These are phyloP conservation scores for Clonostachys rhizophaga DNA, from an alignment of 2,329 filamentous ascomycete species.

Conservation along the genomic window DNA sequence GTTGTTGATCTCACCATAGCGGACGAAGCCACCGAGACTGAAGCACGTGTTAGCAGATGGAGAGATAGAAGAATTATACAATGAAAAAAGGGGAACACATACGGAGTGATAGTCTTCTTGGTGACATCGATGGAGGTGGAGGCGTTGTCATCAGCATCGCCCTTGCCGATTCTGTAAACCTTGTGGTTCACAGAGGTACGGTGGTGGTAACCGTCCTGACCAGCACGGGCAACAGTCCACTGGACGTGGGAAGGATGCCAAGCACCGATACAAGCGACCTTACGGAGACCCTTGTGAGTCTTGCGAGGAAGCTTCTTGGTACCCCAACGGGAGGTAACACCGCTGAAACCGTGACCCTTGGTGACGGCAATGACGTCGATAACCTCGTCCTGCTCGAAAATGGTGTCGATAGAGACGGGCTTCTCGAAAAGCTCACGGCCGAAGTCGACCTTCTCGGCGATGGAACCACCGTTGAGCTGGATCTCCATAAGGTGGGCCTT, in stretches of 20 bases:
- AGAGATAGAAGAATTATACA: neutral
- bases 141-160: constrained; percentile 82
- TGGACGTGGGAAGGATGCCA: constrained; percentile 99
- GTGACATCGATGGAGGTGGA: constrained; percentile 94
- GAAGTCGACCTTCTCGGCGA: constrained; percentile 96
- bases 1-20: constrained; percentile 99
- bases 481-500: constrained; percentile 99
- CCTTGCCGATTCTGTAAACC: constrained; percentile 98
- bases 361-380: constrained; percentile 99
- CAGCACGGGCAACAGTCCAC: constrained; percentile 99
- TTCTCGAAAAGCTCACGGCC: constrained; percentile 98
- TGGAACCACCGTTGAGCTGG: constrained; percentile 96
- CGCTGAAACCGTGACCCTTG: constrained; percentile 98
- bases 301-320: constrained; percentile 99
- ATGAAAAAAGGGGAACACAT: constrained; percentile 43
- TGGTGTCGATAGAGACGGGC: constrained; percentile 84
- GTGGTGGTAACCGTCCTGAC: constrained; percentile 99
- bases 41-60: constrained; percentile 21
- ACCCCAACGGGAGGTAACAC: constrained; percentile 97
- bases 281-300: constrained; percentile 99
- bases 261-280: constrained; percentile 99
- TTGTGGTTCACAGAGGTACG: constrained; percentile 99
- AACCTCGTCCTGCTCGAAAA: constrained; percentile 99
- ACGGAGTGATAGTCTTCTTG: constrained; percentile 99
- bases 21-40: constrained; percentile 98